Evolutionary conservation across 345 rosid species (phyloP).

Genomic region (Punica granatum): DNA sequence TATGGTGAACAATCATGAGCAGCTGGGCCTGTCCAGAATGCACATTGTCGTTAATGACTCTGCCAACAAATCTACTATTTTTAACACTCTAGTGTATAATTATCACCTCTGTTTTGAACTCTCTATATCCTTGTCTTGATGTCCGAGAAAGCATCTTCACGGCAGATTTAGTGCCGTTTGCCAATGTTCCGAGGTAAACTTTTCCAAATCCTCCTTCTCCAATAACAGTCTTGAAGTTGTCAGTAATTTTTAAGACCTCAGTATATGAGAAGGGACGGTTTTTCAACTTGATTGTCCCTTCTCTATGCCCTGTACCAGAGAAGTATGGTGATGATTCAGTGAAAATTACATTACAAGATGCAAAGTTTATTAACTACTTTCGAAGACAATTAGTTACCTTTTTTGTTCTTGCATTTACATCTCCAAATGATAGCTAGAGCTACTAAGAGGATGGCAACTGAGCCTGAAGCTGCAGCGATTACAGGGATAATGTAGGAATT

Average conservation of each 20-base stretch:
- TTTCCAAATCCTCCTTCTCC: conserved; percentile 32
- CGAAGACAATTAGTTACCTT: background rate
- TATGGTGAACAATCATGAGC: conserved; percentile 52
- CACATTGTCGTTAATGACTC: background rate
- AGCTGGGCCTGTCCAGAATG: conserved; percentile 28
- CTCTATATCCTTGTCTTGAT: conserved; percentile 17
- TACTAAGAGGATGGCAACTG: background rate
- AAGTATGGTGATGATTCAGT: background rate
- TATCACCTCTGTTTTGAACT: conserved; percentile 20
- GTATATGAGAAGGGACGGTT: conserved; percentile 6
- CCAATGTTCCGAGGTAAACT: conserved; percentile 14
- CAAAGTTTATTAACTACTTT: background rate
- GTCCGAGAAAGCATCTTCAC: conserved; percentile 18
- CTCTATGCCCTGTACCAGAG: background rate
- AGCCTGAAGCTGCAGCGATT: background rate
- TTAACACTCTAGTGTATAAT: background rate
- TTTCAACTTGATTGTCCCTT: conserved; percentile 6
- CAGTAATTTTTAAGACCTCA: conserved; percentile 14
- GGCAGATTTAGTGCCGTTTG: conserved; percentile 14
- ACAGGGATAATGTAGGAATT: background rate
- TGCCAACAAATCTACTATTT: background rate
- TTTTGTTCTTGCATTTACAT: background rate
- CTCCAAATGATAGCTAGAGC: background rate
- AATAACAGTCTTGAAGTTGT: conserved; percentile 11
- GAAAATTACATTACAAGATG: background rate